phyloP scores from a whole-genome alignment of 305 asterid species.

The Fraxinus floribunda region DNA sequence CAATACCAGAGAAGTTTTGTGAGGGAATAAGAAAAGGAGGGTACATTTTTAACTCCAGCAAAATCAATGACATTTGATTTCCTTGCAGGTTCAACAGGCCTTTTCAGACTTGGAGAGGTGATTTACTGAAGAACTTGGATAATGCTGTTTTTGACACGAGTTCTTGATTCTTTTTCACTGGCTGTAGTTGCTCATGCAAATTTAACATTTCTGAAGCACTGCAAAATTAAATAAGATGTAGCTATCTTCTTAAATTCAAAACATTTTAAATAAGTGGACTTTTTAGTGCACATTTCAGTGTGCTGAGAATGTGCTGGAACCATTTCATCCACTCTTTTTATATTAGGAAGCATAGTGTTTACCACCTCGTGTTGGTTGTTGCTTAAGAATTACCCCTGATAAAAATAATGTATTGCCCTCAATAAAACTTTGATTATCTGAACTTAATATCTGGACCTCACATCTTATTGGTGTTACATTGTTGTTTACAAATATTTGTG shows the following conservation, averaged over 20 bases:
- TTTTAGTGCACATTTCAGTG: background rate
- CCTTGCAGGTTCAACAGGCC: conserved; percentile 71
- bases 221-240: background rate
- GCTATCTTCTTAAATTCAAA: conserved; percentile 3
- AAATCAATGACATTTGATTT: conserved; percentile 20
- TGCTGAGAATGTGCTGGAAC: background rate
- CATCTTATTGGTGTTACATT: conserved; percentile 17
- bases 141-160: conserved; percentile 9
- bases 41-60: background rate
- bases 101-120: conserved; percentile 82
- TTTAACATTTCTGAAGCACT: background rate
- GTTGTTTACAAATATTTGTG: conserved; percentile 6
- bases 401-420: background rate
- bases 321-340: background rate
- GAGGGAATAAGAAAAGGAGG: conserved; percentile 2
- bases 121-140: conserved; percentile 20
- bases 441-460: conserved; percentile 12
- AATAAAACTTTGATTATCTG: background rate
- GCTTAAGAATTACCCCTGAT: background rate
- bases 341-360: conserved; percentile 4
- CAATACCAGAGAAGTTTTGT: background rate
- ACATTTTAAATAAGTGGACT: conserved; percentile 12
- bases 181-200: background rate
- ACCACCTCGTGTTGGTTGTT: background rate
- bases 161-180: conserved; percentile 13